Conservation (phyloP, 2,329 filamentous ascomycete genomes). For the Aspergillus sp. region DNA sequence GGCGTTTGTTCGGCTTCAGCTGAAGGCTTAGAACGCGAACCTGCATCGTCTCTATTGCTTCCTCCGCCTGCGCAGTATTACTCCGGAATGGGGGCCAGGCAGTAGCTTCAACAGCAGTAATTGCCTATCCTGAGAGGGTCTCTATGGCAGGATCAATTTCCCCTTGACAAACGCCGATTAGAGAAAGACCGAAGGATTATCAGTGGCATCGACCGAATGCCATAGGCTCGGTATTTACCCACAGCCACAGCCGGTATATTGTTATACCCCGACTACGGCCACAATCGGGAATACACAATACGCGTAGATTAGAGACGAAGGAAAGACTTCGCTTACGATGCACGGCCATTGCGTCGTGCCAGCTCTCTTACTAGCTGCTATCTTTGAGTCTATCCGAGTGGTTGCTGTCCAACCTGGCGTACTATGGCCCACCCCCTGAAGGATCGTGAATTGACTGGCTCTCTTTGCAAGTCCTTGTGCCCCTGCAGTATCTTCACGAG, state of each 20-base stretch:
- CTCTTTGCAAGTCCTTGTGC: not conserved
- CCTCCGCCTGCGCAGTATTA: not conserved
- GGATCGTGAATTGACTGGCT: not conserved
- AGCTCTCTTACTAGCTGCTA: not conserved
- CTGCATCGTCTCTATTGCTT: not conserved
- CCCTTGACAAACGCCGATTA: not conserved
- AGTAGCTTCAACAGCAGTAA: not conserved
- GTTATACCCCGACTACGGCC: not conserved
- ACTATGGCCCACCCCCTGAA: not conserved
- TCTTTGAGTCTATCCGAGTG: not conserved
- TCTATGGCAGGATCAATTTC: too few relatives aligned
- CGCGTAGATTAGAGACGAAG: not conserved
- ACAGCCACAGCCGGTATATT: not conserved
- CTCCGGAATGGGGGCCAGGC: not conserved
- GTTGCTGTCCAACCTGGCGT: not conserved
- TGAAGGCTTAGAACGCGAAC: not conserved
- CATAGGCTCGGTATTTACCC: not conserved
- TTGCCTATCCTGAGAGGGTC: not conserved
- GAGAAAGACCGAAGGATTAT: not conserved
- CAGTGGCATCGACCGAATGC: not conserved
- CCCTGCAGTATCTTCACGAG: not conserved
- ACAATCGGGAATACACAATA: not conserved
- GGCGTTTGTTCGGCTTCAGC: not conserved
- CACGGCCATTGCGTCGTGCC: not conserved
- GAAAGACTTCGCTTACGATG: not conserved